phyloP scores from a whole-genome alignment of 2,329 filamentous ascomycete species.

The Claviceps purpurea region DNA sequence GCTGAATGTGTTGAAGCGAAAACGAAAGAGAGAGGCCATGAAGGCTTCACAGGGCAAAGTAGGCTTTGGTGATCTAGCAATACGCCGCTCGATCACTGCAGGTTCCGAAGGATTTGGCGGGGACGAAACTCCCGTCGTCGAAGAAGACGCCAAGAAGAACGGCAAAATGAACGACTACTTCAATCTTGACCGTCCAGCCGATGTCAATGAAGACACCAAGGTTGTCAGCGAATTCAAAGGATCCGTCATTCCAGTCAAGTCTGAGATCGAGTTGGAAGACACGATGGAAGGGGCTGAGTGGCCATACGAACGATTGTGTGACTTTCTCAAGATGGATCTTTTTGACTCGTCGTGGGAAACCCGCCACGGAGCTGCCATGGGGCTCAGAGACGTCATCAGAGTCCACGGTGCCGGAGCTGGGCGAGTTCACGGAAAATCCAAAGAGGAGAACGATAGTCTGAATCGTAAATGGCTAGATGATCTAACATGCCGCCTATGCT shows the following conservation, averaged over 20 bases:
- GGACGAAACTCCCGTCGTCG: constrained; percentile 43
- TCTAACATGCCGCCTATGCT: constrained; percentile 85
- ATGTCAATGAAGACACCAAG: constrained; percentile 79
- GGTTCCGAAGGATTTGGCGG: constrained; percentile 47
- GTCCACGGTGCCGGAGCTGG: constrained; percentile 88
- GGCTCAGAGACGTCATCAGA: constrained; percentile 76
- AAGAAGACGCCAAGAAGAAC: constrained; percentile 43
- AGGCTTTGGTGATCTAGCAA: constrained; percentile 74
- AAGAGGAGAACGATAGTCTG: constrained; percentile 59
- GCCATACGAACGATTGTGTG: constrained; percentile 89
- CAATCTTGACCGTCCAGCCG: constrained; percentile 64
- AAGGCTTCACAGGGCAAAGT: constrained; percentile 77
- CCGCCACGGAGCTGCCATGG: constrained; percentile 91
- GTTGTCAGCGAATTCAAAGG: constrained; percentile 95
- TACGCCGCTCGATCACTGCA: constrained; percentile 47
- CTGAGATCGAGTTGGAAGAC: constrained; percentile 66
- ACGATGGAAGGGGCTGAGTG: constrained; percentile 71
- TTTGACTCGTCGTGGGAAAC: constrained; percentile 94
- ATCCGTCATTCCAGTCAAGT: constrained; percentile 64
- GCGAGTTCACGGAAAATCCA: constrained; percentile 54
- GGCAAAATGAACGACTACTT: constrained; percentile 73
- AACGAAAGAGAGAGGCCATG: constrained; percentile 80
- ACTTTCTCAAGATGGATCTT: constrained; percentile 84
- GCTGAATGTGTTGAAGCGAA: constrained; percentile 86
- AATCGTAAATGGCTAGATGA: constrained; percentile 89